phyloP scores from a whole-genome alignment of 164 flowering plant genomes.

The Echeveria elegans region DNA sequence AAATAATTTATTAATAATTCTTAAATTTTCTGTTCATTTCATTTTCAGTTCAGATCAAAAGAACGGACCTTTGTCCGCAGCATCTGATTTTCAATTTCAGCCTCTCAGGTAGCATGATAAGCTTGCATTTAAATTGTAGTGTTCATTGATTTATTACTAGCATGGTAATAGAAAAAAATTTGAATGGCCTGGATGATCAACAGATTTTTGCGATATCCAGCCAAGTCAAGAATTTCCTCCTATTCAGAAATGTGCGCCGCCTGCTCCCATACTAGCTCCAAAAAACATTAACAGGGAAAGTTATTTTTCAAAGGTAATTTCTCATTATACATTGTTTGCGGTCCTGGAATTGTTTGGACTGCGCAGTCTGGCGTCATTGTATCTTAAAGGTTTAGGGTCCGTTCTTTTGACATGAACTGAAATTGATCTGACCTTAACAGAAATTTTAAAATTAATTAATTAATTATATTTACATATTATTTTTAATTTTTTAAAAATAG shows the following conservation, averaged over 20 bases:
- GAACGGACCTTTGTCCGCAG: slow-evolving; percentile 30
- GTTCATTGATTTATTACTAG: not conserved
- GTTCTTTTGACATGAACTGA: no score
- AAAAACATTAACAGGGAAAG: slow-evolving; percentile 20
- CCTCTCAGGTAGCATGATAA: slow-evolving; percentile 39
- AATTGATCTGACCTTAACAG: no score
- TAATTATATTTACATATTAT: no score
- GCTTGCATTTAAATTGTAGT: not conserved
- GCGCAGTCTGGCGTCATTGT: no score
- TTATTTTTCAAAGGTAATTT: slow-evolving; percentile 56
- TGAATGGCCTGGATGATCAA: not conserved
- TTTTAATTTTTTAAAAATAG: no score
- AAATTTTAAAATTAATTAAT: no score
- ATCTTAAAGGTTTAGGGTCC: no score
- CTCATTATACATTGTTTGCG: no score
- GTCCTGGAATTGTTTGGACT: no score
- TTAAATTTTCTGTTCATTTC: no score
- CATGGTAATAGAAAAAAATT: not conserved
- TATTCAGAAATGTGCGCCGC: slow-evolving; percentile 28
- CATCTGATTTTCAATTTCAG: slow-evolving; percentile 48
- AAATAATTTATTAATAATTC: no score
- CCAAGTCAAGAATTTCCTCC: slow-evolving; percentile 30
- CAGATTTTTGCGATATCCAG: slow-evolving; percentile 44
- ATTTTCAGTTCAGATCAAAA: no score
- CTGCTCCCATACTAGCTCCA: slow-evolving; percentile 14